phyloP scores from a whole-genome alignment of 495 filamentous ascomycete genomes.

The Aspergillus diversus region DNA sequence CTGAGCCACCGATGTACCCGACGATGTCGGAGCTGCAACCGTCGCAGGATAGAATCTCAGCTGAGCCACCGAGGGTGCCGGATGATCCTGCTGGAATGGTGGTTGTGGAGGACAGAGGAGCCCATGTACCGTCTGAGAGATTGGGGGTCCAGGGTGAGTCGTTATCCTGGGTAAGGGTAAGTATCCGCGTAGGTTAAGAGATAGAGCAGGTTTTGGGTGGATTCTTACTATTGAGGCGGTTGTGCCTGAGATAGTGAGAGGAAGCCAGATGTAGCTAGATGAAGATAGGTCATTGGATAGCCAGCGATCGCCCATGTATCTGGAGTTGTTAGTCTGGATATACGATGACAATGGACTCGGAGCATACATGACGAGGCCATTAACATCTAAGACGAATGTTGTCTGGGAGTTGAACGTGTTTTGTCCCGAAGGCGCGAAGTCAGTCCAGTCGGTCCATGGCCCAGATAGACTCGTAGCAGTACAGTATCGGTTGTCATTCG shows the following conservation, averaged over 20 bases:
- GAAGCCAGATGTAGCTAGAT: conserved; percentile 69
- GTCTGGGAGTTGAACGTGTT: conserved; percentile 46
- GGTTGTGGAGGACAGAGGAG: neutral
- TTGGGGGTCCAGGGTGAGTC: conserved; percentile 10
- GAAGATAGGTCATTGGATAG: conserved; percentile 58
- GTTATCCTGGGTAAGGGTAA: neutral
- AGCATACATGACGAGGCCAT: conserved; percentile 14
- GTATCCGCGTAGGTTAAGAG: too few species aligned
- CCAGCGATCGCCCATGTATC: conserved; percentile 74
- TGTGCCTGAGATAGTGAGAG: conserved; percentile 59
- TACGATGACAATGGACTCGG: neutral
- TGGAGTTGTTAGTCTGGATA: conserved; percentile 23
- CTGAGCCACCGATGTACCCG: conserved; percentile 22
- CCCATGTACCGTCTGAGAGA: conserved; percentile 7
- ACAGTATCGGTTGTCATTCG: conserved; percentile 63
- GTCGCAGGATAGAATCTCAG: conserved; percentile 10
- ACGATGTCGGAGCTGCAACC: conserved; percentile 13
- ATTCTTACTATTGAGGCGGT: conserved; percentile 34
- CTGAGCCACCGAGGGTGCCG: conserved; percentile 6
- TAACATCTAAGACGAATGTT: conserved; percentile 13
- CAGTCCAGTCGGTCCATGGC: conserved; percentile 63
- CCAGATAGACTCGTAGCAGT: conserved; percentile 44
- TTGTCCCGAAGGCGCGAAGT: conserved; percentile 57
- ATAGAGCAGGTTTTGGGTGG: neutral
- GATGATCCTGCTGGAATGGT: conserved; percentile 4